Evolutionary conservation across 2,329 filamentous ascomycete species (phyloP), one percentile per base, ranked within the genome.

Genomic region (Sporothrix brunneoviolacea): DNA sequence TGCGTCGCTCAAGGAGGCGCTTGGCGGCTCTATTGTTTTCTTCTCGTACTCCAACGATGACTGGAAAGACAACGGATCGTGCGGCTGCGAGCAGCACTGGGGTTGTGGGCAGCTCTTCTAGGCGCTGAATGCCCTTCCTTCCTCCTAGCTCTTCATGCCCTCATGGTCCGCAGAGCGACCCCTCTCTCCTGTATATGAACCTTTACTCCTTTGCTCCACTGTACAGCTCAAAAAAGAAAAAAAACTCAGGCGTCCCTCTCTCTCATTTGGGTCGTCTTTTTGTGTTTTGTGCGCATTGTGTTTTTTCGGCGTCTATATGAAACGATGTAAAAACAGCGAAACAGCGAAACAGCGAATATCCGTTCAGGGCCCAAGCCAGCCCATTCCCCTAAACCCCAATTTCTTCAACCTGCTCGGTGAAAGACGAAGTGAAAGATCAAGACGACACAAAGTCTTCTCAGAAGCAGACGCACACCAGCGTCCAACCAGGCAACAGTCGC

Each of bases 71-170:
- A 69, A 78, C 27, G 86, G 84, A 59, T 66, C 70, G 30, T 88
- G 82, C 69, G 70, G 70, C 55, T 88, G 90, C 61, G 91, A 96
- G 83, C 81, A 83, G 71, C 75, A 76, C 76, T 96, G 88, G 80
- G 88, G 90, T 56, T 83, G 80, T 65, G 69, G 71, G 52, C 62
- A 70, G 52, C 69, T 76, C 63, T 79, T 61, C 49, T 54, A 50
- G 37, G 30, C 38, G 13, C 79, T 57, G 47, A 50, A 30, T 5
- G 13, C 28, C 13, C n/a, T 8, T 43, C 30, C 38, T 44, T 44
- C 35, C 24, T 47, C 18, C 30, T 47, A 18, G 13, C 30, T 22
- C 35, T 33, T 38, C 44, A 16, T 41, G 19, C 24, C 24, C 24
- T 28, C 10, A 5, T 10, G 6, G 24, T 28, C 24, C 24, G 24